Base-by-base conservation (phyloP, 805 yeast species). In the Candida germanica region DNA sequence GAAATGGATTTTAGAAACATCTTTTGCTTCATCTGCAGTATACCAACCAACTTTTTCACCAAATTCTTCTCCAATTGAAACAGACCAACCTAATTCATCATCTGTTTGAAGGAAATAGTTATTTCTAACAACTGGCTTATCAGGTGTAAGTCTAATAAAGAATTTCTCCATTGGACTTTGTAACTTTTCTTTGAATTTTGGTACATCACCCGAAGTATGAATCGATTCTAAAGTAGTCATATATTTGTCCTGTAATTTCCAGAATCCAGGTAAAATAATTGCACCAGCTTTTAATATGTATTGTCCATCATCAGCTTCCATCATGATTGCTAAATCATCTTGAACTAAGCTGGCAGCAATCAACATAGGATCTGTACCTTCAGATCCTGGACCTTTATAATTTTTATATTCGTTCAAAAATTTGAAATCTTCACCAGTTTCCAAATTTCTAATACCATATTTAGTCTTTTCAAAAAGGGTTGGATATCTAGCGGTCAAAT, bases 141-240 rank as follows among this genome's bases (percentile, higher is more conserved):
- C 84, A 33, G 72, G 69, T 6, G 77, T 64, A 40, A 75, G 60
- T 41, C 84, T 61, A 22, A 65, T 57, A 51, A 80, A 80, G 54
- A 80, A 80, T 48, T 77, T 76, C 44, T 79, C 80, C 87, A 80
- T 80, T 3, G 83, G 80, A 22, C 59, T 56, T 51, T 76, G 70
- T 48, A 80, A 66, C 48, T 79, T 75, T 25, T 71, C 74, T 36
- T 73, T 65, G 49, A 73, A 80, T 49, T 79, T 75, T 9, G 87
- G 87, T 25, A 81, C 87, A 47, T 78, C 82, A 18, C 85, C 87
- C 29, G 73, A 60, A 7, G 80, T 75, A 52, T 81, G 87, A 42
- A 80, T 80, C 16, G 66, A 69, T 26, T 71, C 60, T 29, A 80
- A 56, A 12, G 83, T 78, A 57, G 73, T 56, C 37, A 75, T 69